Percentiles rank a stretch among this genome's conserved stretches.
Evolutionary conservation across 768 basidiomycete species (phyloP).

Genomic region (Kwoniella dejecticola): DNA sequence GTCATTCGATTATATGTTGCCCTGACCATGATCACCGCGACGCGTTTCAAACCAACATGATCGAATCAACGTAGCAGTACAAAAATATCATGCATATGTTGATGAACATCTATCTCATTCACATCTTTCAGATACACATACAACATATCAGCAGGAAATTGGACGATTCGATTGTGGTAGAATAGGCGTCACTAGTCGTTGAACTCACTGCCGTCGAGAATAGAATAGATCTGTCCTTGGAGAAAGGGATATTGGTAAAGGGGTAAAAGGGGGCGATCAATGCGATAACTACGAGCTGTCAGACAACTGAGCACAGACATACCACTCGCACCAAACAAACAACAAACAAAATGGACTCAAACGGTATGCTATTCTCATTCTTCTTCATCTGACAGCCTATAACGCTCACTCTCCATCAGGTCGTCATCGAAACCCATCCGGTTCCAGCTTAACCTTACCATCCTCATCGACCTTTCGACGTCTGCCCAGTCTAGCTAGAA

Average conservation of each 20-base stretch:
- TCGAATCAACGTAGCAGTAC: not conserved
- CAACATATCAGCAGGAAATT: constrained; percentile 2
- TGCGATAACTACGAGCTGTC: no score
- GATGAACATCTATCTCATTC: no score
- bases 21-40: constrained; percentile 9
- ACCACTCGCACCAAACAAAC: not conserved
- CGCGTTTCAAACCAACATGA: not conserved
- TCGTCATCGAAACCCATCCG: constrained; percentile 25
- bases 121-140: no score
- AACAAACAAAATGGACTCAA: constrained; percentile 23
- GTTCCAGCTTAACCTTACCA: constrained; percentile 17
- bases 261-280: not conserved
- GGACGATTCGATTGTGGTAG: no score
- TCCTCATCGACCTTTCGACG: constrained; percentile 32
- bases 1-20: not conserved
- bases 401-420: constrained; percentile 10
- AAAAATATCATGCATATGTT: not conserved
- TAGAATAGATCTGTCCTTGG: no score
- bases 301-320: constrained; percentile 5
- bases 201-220: no score
- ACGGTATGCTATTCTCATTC: constrained; percentile 11
- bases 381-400: not conserved
- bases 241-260: not conserved
- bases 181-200: no score
- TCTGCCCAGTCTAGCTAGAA: constrained; percentile 26